These are phyloP conservation scores for Aspergillus sp. DNA, from an alignment of 2,329 filamentous ascomycete species.

Conservation along the genomic window DNA sequence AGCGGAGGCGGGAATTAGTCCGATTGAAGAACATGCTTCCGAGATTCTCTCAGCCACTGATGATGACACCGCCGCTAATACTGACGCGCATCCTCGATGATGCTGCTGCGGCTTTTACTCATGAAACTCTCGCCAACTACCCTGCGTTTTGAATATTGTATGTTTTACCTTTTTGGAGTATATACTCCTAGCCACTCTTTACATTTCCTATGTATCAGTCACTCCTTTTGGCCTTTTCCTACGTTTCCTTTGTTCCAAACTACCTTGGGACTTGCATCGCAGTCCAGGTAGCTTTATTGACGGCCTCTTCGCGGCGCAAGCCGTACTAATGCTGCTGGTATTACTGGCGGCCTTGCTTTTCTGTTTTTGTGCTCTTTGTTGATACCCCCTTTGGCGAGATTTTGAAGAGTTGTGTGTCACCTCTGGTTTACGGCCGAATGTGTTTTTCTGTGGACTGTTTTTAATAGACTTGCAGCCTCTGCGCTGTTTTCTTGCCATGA, in stretches of 20 bases:
- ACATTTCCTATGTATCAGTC: conserved; percentile 1
- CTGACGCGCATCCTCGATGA: background rate
- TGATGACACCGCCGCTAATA: conserved; percentile 16
- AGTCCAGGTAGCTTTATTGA: conserved; percentile 14
- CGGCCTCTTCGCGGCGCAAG: background rate
- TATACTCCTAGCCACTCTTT: conserved; percentile 17
- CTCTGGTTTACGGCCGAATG: conserved; percentile 10
- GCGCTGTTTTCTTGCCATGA: conserved; percentile 6
- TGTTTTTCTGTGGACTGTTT: conserved; percentile 11
- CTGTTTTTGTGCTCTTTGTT: conserved; percentile 22
- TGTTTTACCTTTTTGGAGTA: conserved; percentile 3
- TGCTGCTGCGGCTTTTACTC: background rate
- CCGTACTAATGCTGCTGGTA: conserved; percentile 7
- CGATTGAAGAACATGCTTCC: conserved; percentile 31
- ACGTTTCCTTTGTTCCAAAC: conserved; percentile 8
- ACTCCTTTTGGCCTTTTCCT: conserved; percentile 5
- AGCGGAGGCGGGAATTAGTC: conserved; percentile 33
- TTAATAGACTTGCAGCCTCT: conserved; percentile 22
- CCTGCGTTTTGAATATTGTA: background rate
- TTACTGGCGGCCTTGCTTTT: conserved; percentile 17
- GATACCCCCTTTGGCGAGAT: conserved; percentile 26
- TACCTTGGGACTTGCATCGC: conserved; percentile 8
- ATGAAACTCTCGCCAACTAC: conserved; percentile 5
- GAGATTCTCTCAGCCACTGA: conserved; percentile 59
- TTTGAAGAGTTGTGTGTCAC: conserved; percentile 22